phyloP scores from a whole-genome alignment of 148 eudicot species.

The Bassia scoparia region DNA sequence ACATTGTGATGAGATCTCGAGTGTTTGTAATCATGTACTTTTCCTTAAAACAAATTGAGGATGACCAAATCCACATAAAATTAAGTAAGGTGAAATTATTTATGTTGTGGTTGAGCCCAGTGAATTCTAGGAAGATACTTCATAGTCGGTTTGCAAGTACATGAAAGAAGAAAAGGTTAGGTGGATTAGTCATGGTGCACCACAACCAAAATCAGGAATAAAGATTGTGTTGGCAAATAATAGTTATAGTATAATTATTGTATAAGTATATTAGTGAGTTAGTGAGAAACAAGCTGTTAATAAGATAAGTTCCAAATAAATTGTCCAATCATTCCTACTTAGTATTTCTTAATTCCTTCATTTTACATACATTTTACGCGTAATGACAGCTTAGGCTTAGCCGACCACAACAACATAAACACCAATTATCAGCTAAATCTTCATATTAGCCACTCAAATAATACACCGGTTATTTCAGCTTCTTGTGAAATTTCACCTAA shows the following conservation, averaged over 20 bases:
- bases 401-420: not conserved
- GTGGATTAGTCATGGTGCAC: conserved; percentile 2
- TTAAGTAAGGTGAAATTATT: too few relatives aligned
- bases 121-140: too few relatives aligned
- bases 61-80: too few relatives aligned
- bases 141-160: not conserved
- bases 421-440: not conserved
- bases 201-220: not conserved
- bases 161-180: not conserved
- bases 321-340: not conserved
- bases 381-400: conserved; percentile 14
- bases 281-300: not conserved
- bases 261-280: too few relatives aligned
- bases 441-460: not conserved
- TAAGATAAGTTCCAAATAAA: too few relatives aligned
- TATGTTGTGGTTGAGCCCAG: too few relatives aligned
- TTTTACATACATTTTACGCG: not conserved
- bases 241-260: too few relatives aligned
- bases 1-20: too few relatives aligned
- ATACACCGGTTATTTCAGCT: not conserved
- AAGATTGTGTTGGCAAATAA: not conserved
- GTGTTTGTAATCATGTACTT: too few relatives aligned
- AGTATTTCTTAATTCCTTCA: not conserved
- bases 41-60: too few relatives aligned
- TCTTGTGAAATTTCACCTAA: not conserved